Evolutionary conservation across 257 asterid genomes (phyloP).

Genomic region (Solanum phureja): DNA sequence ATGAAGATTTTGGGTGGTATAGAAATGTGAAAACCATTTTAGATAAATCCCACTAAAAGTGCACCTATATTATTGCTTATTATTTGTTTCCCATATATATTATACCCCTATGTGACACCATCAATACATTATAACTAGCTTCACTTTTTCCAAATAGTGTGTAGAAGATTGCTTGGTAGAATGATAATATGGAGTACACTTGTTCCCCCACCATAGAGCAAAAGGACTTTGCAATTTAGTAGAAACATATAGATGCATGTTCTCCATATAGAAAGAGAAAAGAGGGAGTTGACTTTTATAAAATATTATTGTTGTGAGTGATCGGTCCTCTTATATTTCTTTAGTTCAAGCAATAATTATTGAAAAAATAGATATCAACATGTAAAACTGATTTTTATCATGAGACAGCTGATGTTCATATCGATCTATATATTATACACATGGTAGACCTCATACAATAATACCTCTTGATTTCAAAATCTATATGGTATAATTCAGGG

Average conservation of each 20-base stretch:
- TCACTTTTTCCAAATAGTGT: conserved; percentile 29
- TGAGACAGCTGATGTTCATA: rapidly evolving
- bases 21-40: background rate
- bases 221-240: background rate
- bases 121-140: conserved; percentile 6
- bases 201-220: conserved; percentile 8
- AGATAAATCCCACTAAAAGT: background rate
- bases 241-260: background rate
- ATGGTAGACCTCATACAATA: background rate
- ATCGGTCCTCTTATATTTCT: background rate
- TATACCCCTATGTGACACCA: background rate
- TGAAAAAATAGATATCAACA: background rate
- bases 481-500: conserved; percentile 18
- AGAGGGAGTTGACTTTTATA: background rate
- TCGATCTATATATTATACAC: background rate
- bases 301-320: rapidly evolving
- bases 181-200: conserved; percentile 21
- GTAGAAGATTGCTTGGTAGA: conserved; percentile 37
- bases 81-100: background rate
- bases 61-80: conserved; percentile 14
- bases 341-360: background rate
- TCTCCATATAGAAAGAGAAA: background rate
- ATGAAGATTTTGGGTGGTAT: background rate
- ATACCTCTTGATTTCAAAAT: background rate
- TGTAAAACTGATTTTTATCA: background rate